Conservation (phyloP, 2,329 filamentous ascomycete genomes). For the Periconia macrospinosa region DNA sequence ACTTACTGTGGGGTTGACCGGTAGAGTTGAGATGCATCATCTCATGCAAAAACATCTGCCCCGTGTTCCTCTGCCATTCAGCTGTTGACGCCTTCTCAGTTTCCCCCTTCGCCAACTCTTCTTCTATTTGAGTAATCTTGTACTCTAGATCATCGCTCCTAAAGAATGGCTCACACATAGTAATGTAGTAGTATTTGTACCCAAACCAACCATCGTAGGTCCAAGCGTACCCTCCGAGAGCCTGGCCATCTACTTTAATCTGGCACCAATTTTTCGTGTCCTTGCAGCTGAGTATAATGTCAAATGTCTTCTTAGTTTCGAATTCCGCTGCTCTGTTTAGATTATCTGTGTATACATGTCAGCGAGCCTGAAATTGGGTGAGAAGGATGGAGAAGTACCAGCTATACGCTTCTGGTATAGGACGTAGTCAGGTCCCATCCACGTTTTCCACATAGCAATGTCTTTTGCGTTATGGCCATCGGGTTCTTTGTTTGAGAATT, state of each 20-base stretch:
- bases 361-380: not conserved
- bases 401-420: slow-evolving; percentile 8
- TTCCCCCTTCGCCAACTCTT: too few species aligned
- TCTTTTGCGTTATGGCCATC: slow-evolving; percentile 7
- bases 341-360: too few species aligned
- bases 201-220: slow-evolving; percentile 8
- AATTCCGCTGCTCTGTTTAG: too few species aligned
- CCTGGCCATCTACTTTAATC: slow-evolving; percentile 5
- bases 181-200: slow-evolving; percentile 13
- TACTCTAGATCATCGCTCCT: slow-evolving; percentile 1
- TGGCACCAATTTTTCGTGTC: slow-evolving; percentile 5
- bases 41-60: slow-evolving; percentile 12
- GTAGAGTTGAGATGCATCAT: slow-evolving; percentile 15
- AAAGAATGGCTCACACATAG: slow-evolving; percentile 11
- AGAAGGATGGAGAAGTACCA: slow-evolving; percentile 1
- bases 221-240: slow-evolving; percentile 8
- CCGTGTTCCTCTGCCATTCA: slow-evolving; percentile 8
- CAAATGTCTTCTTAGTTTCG: not conserved
- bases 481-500: slow-evolving; percentile 4
- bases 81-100: not conserved
- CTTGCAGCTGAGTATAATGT: slow-evolving; percentile 11
- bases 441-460: slow-evolving; percentile 10
- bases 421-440: slow-evolving; percentile 10
- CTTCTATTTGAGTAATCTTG: too few species aligned
- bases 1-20: slow-evolving; percentile 13